Evolutionary conservation across 2,329 filamentous ascomycete species (phyloP).

Genomic region (Talaromyces sp.): DNA sequence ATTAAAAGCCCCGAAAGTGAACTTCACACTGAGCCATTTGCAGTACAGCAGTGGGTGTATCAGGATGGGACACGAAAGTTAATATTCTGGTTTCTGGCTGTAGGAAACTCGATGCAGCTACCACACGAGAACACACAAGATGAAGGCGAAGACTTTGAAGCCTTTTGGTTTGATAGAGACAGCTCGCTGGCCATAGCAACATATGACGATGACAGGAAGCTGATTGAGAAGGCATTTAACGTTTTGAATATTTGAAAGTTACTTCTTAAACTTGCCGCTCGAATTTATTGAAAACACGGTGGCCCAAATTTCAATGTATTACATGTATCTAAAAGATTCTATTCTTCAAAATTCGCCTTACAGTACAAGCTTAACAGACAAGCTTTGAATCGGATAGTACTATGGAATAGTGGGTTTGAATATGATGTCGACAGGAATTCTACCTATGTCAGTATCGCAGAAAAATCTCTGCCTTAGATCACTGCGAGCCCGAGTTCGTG

Average conservation of each 20-base stretch:
- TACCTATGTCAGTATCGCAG: background rate
- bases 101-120: slow-evolving; percentile 7
- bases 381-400: background rate
- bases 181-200: slow-evolving; percentile 14
- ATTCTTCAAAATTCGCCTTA: background rate
- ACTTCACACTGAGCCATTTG: slow-evolving; percentile 6
- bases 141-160: slow-evolving; percentile 14
- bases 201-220: slow-evolving; percentile 6
- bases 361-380: background rate
- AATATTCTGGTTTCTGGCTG: slow-evolving; percentile 16
- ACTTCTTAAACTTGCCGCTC: background rate
- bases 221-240: background rate
- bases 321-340: no score
- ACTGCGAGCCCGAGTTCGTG: background rate
- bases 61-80: slow-evolving; percentile 8
- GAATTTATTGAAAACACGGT: background rate
- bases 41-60: slow-evolving; percentile 4
- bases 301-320: background rate
- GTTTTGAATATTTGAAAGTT: background rate
- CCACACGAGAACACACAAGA: slow-evolving; percentile 14
- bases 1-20: background rate
- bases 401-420: background rate
- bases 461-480: background rate
- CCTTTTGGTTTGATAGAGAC: slow-evolving; percentile 8
- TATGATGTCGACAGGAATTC: background rate